These are phyloP conservation scores for Candida chauliodis DNA, from an alignment of 805 yeast species.

Conservation along the genomic window DNA sequence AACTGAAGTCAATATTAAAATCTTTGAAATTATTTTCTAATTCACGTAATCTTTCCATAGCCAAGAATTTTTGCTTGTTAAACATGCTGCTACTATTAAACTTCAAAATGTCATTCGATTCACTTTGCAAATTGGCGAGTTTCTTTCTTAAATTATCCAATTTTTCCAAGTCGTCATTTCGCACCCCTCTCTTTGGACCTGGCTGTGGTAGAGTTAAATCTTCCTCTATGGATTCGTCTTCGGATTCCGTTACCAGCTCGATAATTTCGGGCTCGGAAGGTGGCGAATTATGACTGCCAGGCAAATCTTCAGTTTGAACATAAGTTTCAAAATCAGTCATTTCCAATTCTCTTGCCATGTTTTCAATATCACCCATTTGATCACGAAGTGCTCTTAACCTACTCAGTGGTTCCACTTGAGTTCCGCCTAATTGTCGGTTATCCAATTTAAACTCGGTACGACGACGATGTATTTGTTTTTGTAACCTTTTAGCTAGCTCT, in stretches of 20 bases:
- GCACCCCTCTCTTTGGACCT: constrained; percentile 38
- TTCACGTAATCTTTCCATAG: constrained; percentile 67
- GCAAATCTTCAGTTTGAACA: constrained; percentile 12
- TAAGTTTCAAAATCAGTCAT: constrained; percentile 69
- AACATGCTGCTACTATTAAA: constrained; percentile 59
- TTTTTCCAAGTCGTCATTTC: constrained; percentile 52
- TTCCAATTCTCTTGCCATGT: constrained; percentile 82
- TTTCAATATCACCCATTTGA: constrained; percentile 80
- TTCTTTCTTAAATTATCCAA: constrained; percentile 54
- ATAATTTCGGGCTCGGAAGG: constrained; percentile 16
- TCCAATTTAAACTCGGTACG: constrained; percentile 47
- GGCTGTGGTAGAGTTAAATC: constrained; percentile 12
- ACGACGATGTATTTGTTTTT: constrained; percentile 43
- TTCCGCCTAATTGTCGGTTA: constrained; percentile 41
- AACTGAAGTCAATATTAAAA: constrained; percentile 53
- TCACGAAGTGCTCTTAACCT: constrained; percentile 72
- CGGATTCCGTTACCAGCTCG: constrained; percentile 15
- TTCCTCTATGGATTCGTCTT: constrained; percentile 17
- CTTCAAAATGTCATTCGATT: constrained; percentile 74
- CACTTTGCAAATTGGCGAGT: constrained; percentile 61
- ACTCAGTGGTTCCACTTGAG: constrained; percentile 68
- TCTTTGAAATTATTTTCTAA: constrained; percentile 66
- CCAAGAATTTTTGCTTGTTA: constrained; percentile 58
- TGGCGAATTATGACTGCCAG: constrained; percentile 6
- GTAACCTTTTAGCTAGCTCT: constrained; percentile 38